Conservation (phyloP, 768 basidiomycete species). For the Psilocybe sp. region DNA sequence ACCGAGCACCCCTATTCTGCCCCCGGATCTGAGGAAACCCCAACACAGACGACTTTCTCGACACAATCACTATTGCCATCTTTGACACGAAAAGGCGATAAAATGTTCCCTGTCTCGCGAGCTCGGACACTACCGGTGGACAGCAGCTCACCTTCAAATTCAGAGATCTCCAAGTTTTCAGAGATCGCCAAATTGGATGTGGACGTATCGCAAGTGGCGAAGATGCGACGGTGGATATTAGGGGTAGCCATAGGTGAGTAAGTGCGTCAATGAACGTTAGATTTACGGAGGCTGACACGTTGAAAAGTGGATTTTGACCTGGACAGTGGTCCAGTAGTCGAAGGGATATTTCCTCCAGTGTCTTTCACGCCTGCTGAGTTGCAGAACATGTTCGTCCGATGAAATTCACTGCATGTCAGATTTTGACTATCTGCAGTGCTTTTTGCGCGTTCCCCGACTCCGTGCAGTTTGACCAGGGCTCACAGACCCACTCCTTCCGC, state of each 20-base stretch:
- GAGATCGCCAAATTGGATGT: slow-evolving; percentile 26
- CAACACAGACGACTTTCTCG: too few species aligned
- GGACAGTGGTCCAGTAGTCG: slow-evolving; percentile 80
- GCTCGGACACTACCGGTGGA: slow-evolving; percentile 6
- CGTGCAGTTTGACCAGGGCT: slow-evolving; percentile 78
- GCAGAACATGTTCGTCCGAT: slow-evolving; percentile 73
- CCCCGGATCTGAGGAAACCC: neutral
- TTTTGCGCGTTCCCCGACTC: slow-evolving; percentile 95
- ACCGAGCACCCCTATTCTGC: slow-evolving; percentile 4
- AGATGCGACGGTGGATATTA: slow-evolving; percentile 65
- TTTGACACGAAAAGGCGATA: too few species aligned
- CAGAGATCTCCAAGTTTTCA: slow-evolving; percentile 13
- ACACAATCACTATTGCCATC: too few species aligned
- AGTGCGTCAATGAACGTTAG: neutral
- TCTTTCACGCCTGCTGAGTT: slow-evolving; percentile 61
- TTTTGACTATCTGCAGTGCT: slow-evolving; percentile 48
- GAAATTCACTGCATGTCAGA: neutral
- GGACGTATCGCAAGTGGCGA: slow-evolving; percentile 36
- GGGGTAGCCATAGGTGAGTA: slow-evolving; percentile 61
- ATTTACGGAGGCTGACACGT: slow-evolving; percentile 1
- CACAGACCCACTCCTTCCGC: slow-evolving; percentile 83
- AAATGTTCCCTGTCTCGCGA: too few species aligned
- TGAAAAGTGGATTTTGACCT: slow-evolving; percentile 82
- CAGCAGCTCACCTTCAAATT: slow-evolving; percentile 27
- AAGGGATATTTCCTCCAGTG: slow-evolving; percentile 67